Evolutionary conservation across 192 early-diverging fungal genomes (phyloP), one percentile per base, ranked within the genome.

Genomic region (Lobosporangium transversale): DNA sequence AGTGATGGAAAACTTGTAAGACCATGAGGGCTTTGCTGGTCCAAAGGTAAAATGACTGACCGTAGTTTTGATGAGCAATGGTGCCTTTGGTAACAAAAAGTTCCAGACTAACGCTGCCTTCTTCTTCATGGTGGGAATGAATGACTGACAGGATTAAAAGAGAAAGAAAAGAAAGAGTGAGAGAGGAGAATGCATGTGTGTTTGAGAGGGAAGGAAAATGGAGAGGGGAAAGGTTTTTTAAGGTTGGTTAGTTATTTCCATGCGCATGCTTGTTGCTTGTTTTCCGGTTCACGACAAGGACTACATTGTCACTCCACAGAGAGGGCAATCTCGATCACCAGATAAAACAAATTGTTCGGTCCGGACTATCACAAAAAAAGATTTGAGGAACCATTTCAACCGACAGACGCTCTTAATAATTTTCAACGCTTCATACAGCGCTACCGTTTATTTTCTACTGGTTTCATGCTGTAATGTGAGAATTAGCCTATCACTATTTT

Each of bases 11-110:
- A 75, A 79, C 20, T 80, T 69, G 24, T 79, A 76, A 7, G 54
- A 44, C 84, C 84, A 85, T 52, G 79, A 82, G 27, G 71, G 73
- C 26, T 74, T 78, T 20, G 79, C 67, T 9, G 84, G 84, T 7
- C 84, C 84, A 11, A 14, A 48, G 14, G 53, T 62, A 31, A 62
- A 76, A 32, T 76, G 65, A 18, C 58, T 62, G 58, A 67, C 52
- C 21, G 63, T 76, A 18, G 73, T 62, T 17, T 58, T 53, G 50
- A 76, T 48, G 36, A 76, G 64, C 47, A 62, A 21, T 8, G 73
- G 73, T 3, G 45, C 53, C 47, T 67, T 61, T 4, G 73, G 73
- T 11, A 76, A 31, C 21, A 76, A 20, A 14, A 52, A 71, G 60
- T 53, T 71, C 69, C 69, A 71, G 8, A 71, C 21, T 1, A 71